Percentiles rank a stretch among this genome's conserved stretches.
phyloP scores from a whole-genome alignment of 1,139 yeast genomes.

The Taphrina deformans region DNA sequence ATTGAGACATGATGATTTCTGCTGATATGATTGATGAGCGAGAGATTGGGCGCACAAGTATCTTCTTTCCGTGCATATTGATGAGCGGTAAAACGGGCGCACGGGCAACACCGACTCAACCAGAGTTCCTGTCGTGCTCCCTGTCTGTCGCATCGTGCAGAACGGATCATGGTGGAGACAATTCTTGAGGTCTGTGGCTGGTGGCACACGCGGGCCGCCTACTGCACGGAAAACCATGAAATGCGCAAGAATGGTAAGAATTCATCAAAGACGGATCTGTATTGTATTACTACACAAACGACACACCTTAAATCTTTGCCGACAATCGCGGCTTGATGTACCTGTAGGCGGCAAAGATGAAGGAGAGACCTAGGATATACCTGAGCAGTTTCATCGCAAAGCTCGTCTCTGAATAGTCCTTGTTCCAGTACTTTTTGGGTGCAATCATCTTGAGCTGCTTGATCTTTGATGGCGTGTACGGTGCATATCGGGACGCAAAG shows the following conservation, averaged over 20 bases:
- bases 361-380: neutral
- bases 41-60: too few species aligned
- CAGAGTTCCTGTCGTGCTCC: too few species aligned
- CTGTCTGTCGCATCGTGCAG: neutral
- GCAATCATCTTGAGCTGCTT: constrained; percentile 15
- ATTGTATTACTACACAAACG: neutral
- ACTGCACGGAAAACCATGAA: neutral
- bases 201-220: neutral
- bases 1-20: too few species aligned
- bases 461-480: constrained; percentile 26
- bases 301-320: neutral
- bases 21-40: too few species aligned
- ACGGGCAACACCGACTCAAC: too few species aligned
- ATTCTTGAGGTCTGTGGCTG: neutral
- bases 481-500: constrained; percentile 26
- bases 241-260: too few species aligned
- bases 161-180: neutral
- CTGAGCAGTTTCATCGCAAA: constrained; percentile 11
- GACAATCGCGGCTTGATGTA: constrained; percentile 10
- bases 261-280: too few species aligned
- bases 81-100: too few species aligned
- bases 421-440: constrained; percentile 28
- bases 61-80: too few species aligned
- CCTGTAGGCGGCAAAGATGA: constrained; percentile 14
- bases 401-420: constrained; percentile 25